A percentile compares a stretch with the other conserved stretches of the same genome.
Conservation (phyloP, 345 rosid genomes). For the Corymbia maculata region DNA sequence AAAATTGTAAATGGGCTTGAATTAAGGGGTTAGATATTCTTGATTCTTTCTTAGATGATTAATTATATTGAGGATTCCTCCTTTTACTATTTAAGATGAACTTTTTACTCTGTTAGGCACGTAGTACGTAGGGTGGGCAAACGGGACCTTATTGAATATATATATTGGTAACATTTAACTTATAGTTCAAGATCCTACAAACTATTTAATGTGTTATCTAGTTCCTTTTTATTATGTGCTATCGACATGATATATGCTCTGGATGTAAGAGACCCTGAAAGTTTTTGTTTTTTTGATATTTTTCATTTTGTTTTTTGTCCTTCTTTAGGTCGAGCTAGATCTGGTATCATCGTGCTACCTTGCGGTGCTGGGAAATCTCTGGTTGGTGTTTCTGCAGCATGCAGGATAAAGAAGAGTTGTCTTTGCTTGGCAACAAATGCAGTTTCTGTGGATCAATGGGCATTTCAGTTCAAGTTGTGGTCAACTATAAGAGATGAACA, state of each 20-base stretch:
- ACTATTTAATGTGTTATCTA: neutral
- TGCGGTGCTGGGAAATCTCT: slow-evolving; percentile 99
- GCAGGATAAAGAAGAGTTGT: slow-evolving; percentile 87
- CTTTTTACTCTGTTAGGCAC: neutral
- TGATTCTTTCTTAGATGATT: neutral
- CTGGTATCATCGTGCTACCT: slow-evolving; percentile 94
- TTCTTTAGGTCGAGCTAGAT: slow-evolving; percentile 87
- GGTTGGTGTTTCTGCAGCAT: slow-evolving; percentile 95
- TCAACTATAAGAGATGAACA: slow-evolving; percentile 84
- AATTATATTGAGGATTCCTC: neutral
- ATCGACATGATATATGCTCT: neutral
- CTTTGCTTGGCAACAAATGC: slow-evolving; percentile 98
- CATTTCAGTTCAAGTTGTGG: slow-evolving; percentile 90
- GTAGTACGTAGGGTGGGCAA: neutral
- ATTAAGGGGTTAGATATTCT: neutral
- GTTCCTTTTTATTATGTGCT: neutral
- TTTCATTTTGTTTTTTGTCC: neutral
- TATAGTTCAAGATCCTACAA: neutral
- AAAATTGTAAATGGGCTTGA: neutral
- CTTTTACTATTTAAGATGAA: neutral
- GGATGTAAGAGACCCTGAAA: neutral
- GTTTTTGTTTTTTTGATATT: neutral
- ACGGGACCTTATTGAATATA: neutral
- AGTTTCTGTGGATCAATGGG: slow-evolving; percentile 99
- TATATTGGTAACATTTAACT: neutral